phyloP scores from a whole-genome alignment of 164 flowering plant genomes.

The Platanus orientalis region DNA sequence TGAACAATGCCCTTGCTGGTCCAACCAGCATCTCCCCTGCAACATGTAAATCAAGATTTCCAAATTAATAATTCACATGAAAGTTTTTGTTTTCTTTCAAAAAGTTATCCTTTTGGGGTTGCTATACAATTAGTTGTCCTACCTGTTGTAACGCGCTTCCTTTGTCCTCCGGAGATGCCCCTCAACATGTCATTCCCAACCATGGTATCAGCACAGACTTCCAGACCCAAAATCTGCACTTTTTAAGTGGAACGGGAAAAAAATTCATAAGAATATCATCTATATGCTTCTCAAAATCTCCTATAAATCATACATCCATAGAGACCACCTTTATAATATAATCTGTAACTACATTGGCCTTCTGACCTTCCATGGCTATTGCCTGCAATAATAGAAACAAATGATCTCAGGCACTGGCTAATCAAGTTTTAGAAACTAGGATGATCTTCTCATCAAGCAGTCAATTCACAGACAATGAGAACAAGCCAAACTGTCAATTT shows the following conservation, averaged over 20 bases:
- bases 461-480: too few species aligned
- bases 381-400: constrained; percentile 18
- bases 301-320: too few species aligned
- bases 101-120: too few species aligned
- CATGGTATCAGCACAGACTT: constrained; percentile 11
- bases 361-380: constrained; percentile 39
- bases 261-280: background rate
- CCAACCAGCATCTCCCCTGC: constrained; percentile 86
- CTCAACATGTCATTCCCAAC: constrained; percentile 20
- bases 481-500: too few species aligned
- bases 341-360: constrained; percentile 32
- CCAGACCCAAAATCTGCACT: constrained; percentile 14
- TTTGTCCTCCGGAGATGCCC: constrained; percentile 10
- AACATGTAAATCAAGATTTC: background rate
- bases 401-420: background rate
- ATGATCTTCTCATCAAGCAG: background rate
- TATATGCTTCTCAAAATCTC: too few species aligned
- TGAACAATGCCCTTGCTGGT: constrained; percentile 64
- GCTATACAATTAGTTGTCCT: background rate
- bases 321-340: constrained; percentile 30
- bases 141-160: constrained; percentile 8
- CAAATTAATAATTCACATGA: background rate
- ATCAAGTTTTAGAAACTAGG: background rate
- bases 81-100: too few species aligned
- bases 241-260: background rate